phyloP scores from a whole-genome alignment of 495 filamentous ascomycete genomes.

The Tuber magnatum region DNA sequence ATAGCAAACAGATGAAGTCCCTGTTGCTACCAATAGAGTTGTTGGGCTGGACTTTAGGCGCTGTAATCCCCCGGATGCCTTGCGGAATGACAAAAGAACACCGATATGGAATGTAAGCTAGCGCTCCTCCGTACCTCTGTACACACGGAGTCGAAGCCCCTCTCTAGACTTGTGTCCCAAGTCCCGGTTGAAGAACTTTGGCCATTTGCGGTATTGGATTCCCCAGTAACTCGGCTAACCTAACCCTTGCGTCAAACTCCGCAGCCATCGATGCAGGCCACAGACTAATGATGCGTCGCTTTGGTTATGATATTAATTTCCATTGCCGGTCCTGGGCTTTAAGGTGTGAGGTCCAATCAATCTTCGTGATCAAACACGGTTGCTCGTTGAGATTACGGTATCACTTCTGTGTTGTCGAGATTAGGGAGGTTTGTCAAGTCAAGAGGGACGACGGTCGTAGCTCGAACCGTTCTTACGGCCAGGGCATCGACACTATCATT shows the following conservation, averaged over 20 bases:
- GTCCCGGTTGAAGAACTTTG: background rate
- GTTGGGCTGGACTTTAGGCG: background rate
- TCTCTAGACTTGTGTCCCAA: background rate
- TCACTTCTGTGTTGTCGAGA: background rate
- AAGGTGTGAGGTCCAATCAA: background rate
- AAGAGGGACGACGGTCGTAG: background rate
- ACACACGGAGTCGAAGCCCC: background rate
- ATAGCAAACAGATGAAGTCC: background rate
- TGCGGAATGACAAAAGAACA: background rate
- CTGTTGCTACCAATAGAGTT: background rate
- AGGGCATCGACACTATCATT: background rate
- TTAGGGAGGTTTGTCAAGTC: background rate
- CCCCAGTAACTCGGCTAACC: background rate
- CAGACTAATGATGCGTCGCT: background rate
- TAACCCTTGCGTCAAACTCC: background rate
- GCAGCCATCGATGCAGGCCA: background rate
- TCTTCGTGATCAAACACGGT: background rate
- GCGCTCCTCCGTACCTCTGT: background rate
- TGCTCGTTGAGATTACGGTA: background rate
- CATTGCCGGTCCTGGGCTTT: background rate
- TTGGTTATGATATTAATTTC: background rate
- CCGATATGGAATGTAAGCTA: background rate
- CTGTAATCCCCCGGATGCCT: background rate
- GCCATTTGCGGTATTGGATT: background rate
- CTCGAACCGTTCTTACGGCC: background rate